Evolutionary conservation across 192 early-diverging fungal species (phyloP).

Genomic region (Backusella morwellensis): DNA sequence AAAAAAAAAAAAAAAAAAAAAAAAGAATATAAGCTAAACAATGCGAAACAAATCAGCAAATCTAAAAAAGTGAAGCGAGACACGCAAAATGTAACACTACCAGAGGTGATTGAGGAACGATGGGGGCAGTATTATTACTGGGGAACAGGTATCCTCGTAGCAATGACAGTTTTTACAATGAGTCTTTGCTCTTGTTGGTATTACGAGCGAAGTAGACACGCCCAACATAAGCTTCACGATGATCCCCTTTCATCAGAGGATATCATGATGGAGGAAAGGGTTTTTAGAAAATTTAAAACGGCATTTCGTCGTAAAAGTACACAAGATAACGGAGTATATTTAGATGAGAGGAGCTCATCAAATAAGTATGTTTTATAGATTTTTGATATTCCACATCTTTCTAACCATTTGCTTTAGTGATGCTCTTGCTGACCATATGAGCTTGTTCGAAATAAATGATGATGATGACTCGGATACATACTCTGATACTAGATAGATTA

Average conservation of each 20-base stretch:
- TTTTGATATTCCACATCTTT: not conserved
- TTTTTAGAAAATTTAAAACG: not conserved
- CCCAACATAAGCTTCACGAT: no score
- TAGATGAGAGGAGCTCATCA: conserved; percentile 16
- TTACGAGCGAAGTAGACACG: not conserved
- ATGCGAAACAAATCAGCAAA: not conserved
- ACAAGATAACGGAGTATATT: not conserved
- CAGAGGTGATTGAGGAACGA: not conserved
- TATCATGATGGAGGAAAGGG: not conserved
- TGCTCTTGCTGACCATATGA: conserved; percentile 39
- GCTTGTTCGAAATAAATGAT: conserved; percentile 23
- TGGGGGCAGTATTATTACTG: conserved; percentile 25
- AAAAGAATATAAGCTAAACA: not conserved
- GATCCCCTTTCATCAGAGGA: not conserved
- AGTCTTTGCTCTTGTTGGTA: conserved; percentile 27
- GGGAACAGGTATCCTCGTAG: conserved; percentile 21
- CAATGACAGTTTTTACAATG: conserved; percentile 16
- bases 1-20: no score
- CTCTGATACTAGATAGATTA: not conserved
- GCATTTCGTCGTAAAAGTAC: not conserved
- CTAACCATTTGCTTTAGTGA: conserved; percentile 32
- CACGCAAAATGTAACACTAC: not conserved
- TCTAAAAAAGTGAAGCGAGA: not conserved
- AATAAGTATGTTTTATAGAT: conserved; percentile 26
- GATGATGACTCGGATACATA: not conserved